Evolutionary conservation across 495 filamentous ascomycete genomes (phyloP).

Genomic region (Podospora anserina): DNA sequence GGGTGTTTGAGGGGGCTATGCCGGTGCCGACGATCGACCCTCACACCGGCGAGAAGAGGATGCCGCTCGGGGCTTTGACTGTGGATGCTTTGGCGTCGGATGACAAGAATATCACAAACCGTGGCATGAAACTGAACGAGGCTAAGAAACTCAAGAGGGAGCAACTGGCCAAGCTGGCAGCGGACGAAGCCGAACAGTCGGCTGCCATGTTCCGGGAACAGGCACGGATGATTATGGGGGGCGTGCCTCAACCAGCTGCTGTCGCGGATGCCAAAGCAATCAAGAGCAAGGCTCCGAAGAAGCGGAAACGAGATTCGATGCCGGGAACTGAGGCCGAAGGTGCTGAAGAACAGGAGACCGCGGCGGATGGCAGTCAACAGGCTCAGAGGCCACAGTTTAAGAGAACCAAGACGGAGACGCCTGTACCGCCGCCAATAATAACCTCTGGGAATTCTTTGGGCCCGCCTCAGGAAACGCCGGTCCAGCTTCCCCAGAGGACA

Average conservation of each 20-base stretch:
- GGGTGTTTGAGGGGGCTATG: constrained; percentile 53
- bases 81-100: constrained; percentile 48
- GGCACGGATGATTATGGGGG: constrained; percentile 51
- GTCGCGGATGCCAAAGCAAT: constrained; percentile 22
- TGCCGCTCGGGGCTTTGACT: constrained; percentile 50
- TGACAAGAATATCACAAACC: constrained; percentile 65
- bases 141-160: constrained; percentile 89
- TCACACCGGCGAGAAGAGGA: constrained; percentile 44
- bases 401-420: constrained; percentile 57
- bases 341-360: constrained; percentile 44
- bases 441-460: constrained; percentile 24
- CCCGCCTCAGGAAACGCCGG: constrained; percentile 44
- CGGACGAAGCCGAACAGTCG: constrained; percentile 62
- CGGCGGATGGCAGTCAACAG: constrained; percentile 33
- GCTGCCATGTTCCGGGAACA: constrained; percentile 54
- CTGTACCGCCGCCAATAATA: constrained; percentile 46
- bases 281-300: constrained; percentile 41
- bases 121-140: constrained; percentile 88
- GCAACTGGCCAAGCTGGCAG: constrained; percentile 63
- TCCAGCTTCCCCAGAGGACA: constrained; percentile 28
- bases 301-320: constrained; percentile 54
- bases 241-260: constrained; percentile 23
- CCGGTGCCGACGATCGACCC: constrained; percentile 45
- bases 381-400: constrained; percentile 43
- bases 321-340: constrained; percentile 44